Evolutionary conservation across 805 yeast species (phyloP), one percentile per base, ranked within the genome.

Genomic region (Pichia cabralensis): DNA sequence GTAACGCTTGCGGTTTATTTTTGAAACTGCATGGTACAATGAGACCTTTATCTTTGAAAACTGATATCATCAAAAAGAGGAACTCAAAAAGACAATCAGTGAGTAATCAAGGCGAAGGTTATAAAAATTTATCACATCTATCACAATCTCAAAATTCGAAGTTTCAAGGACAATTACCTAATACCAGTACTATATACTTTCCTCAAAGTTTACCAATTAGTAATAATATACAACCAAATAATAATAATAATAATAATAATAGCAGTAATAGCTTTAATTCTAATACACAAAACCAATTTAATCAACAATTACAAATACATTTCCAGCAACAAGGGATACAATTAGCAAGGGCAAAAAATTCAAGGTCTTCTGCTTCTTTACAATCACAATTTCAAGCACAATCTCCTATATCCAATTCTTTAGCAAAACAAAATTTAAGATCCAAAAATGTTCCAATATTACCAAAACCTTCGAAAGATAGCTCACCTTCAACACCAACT

Each of bases 21-120:
- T 63, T 67, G 35, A 74, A 74, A 46, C 53, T 74, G 14, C 80
- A 74, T 46, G 80, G 80, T 13, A 70, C 79, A 3, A 71, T 71
- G 50, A 54, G 80, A 33, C 80, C 80, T 2, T 54, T 74, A 17
- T 67, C 76, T 17, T 55, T 55, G 28, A 55, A 55, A 34, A 82
- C 96, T 0, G 96, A 88, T 53, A 92, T 88, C 1, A 74, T 74
- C 33, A 72, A 70, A 37, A 74, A 74, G 51, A 56, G 80, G 45
- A 64, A 65, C 38, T 66, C 75, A 3, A 67, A 71, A 36, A 49
- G 60, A 43, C 61, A 56, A 28, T 41, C 53, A 10, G 26, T 47
- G 9, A 38, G 40, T 29, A 27, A 28, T 17, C 45, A 42, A 30
- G 45, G 43, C 12, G 43, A 42, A 22, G 46, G 43, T 8, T 40